Conservation (phyloP, 75 land plant species). For the Adiantum capillusveneris region DNA sequence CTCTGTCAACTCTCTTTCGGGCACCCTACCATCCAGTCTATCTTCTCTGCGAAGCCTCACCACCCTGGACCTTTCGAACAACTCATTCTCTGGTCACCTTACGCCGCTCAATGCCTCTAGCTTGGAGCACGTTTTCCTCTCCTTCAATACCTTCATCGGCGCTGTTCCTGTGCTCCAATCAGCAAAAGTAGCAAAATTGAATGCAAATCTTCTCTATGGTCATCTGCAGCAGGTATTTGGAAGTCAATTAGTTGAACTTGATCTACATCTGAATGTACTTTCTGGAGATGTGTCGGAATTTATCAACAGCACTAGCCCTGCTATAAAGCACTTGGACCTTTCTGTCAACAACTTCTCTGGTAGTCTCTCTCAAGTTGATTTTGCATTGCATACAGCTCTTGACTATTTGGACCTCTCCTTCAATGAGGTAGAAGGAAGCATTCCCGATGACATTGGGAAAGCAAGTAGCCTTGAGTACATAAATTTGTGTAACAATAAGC, state of each 20-base stretch:
- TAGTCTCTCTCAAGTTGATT: slow-evolving; percentile 28
- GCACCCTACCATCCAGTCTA: slow-evolving; percentile 18
- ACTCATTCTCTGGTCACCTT: slow-evolving; percentile 6
- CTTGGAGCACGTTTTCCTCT: slow-evolving; percentile 40
- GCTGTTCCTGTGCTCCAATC: slow-evolving; percentile 18
- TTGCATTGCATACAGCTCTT: slow-evolving; percentile 15
- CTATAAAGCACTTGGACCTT: slow-evolving; percentile 43
- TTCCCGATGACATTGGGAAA: slow-evolving; percentile 36
- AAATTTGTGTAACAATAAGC: slow-evolving; percentile 52
- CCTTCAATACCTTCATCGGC: slow-evolving; percentile 51
- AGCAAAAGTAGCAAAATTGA: slow-evolving; percentile 38
- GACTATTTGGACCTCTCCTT: slow-evolving; percentile 59
- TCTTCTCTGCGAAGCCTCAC: not conserved
- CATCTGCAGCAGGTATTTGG: slow-evolving; percentile 4
- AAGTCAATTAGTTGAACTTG: slow-evolving; percentile 9
- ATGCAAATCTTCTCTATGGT: slow-evolving; percentile 54
- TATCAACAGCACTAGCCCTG: slow-evolving; percentile 6
- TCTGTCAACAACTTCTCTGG: slow-evolving; percentile 52
- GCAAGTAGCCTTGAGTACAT: slow-evolving; percentile 28
- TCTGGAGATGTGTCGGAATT: slow-evolving; percentile 22
- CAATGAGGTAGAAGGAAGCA: slow-evolving; percentile 35
- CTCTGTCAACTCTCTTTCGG: slow-evolving; percentile 36
- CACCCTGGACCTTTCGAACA: slow-evolving; percentile 14
- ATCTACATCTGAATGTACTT: slow-evolving; percentile 16
- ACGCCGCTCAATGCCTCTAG: too few relatives aligned